A percentile compares a stretch with the other conserved stretches of the same genome.
These are phyloP conservation scores for Alternaria brassicae DNA, from an alignment of 2,329 filamentous ascomycete species.

Conservation along the genomic window DNA sequence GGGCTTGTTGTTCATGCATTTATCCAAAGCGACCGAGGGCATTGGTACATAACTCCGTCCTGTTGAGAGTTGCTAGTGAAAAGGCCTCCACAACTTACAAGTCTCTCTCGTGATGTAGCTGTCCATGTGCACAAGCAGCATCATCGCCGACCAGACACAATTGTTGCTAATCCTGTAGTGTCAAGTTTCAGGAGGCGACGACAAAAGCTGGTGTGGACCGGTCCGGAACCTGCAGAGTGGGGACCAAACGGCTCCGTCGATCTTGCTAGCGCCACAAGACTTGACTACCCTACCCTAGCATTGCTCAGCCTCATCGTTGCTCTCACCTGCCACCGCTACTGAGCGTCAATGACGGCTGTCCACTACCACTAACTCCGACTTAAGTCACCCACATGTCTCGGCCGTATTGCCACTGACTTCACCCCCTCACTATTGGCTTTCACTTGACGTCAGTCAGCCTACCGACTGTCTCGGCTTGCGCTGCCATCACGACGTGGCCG, in stretches of 20 bases:
- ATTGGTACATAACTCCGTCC: not conserved
- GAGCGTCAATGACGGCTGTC: conserved; percentile 2
- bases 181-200: conserved; percentile 2
- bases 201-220: conserved; percentile 8
- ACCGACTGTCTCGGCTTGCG: not conserved
- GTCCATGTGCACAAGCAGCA: not conserved
- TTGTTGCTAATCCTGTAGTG: not conserved
- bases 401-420: conserved; percentile 1
- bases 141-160: not conserved
- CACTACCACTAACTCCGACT: conserved; percentile 1
- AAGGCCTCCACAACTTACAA: not conserved
- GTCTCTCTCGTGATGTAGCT: not conserved
- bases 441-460: conserved; percentile 1
- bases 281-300: conserved; percentile 7
- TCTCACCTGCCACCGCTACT: not conserved
- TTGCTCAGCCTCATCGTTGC: conserved; percentile 11
- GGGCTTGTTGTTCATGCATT: not conserved
- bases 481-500: not conserved
- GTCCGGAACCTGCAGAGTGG: conserved; percentile 1
- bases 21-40: not conserved
- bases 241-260: conserved; percentile 19
- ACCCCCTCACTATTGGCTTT: not conserved
- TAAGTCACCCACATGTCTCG: not conserved
- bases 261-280: conserved; percentile 7
- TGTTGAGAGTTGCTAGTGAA: not conserved